Conservation (phyloP, 371 early-diverging fungal genomes). For the Mucor mucedo region DNA sequence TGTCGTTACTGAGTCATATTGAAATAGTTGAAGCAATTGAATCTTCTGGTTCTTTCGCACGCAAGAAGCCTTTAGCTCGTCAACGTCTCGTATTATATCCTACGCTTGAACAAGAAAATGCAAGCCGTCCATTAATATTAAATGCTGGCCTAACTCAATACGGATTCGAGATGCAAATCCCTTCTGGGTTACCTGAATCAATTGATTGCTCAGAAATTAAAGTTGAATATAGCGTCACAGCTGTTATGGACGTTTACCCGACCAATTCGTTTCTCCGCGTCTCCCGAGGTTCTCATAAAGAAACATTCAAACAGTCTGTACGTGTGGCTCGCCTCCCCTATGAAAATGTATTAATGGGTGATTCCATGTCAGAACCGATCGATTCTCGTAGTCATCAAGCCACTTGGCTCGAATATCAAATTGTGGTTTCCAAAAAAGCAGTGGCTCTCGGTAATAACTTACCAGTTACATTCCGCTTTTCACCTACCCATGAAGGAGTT, state of each 20-base stretch:
- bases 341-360: slow-evolving; percentile 3
- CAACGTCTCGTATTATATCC: slow-evolving; percentile 18
- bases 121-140: slow-evolving; percentile 10
- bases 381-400: slow-evolving; percentile 16
- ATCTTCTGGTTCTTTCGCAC: background rate
- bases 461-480: slow-evolving; percentile 19
- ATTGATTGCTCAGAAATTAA: slow-evolving; percentile 23
- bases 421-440: slow-evolving; percentile 19
- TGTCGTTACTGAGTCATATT: background rate
- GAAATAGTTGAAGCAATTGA: slow-evolving; percentile 5
- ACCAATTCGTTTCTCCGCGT: background rate
- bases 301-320: background rate
- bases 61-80: slow-evolving; percentile 15
- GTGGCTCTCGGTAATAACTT: slow-evolving; percentile 17
- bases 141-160: slow-evolving; percentile 19
- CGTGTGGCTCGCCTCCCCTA: slow-evolving; percentile 18
- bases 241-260: slow-evolving; percentile 10
- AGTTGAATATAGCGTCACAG: slow-evolving; percentile 21
- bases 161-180: slow-evolving; percentile 26
- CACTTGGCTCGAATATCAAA: slow-evolving; percentile 23
- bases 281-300: slow-evolving; percentile 1
- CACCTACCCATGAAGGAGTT: slow-evolving; percentile 1
- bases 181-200: slow-evolving; percentile 21
- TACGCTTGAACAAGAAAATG: background rate
- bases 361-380: slow-evolving; percentile 2